These are phyloP conservation scores for Gynochthodes officinalis DNA, from an alignment of 257 asterid genomes.

Conservation along the genomic window DNA sequence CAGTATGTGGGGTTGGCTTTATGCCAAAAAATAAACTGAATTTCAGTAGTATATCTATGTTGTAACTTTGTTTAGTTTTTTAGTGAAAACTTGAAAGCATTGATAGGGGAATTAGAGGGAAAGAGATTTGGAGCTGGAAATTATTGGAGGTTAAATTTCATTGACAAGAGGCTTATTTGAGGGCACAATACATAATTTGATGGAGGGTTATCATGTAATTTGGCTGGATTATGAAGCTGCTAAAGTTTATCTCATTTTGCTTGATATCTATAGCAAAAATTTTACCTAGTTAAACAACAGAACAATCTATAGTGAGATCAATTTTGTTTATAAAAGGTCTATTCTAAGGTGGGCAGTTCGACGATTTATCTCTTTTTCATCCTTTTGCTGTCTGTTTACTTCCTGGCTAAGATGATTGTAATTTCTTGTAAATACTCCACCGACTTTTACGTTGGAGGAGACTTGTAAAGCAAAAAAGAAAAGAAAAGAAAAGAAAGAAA, in stretches of 20 bases:
- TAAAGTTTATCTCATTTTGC: background rate
- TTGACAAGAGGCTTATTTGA: background rate
- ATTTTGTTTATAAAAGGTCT: background rate
- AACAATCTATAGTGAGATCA: background rate
- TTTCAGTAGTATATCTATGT: background rate
- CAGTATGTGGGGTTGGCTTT: no score
- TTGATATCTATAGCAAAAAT: background rate
- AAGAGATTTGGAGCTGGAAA: background rate
- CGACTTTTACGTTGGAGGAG: background rate
- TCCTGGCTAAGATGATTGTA: background rate
- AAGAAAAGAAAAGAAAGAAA: background rate
- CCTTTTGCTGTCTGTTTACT: background rate
- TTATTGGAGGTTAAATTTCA: background rate
- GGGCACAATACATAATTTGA: background rate
- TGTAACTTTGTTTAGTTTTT: background rate
- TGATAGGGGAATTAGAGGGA: no score
- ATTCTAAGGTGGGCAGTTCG: background rate
- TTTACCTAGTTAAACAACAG: background rate
- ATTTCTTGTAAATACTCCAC: background rate
- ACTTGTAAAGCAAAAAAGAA: background rate
- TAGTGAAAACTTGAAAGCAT: background rate
- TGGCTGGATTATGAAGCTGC: no score
- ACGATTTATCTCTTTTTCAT: background rate
- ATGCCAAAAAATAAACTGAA: background rate
- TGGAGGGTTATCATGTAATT: background rate